Percentiles rank a stretch among this genome's conserved stretches.
These are phyloP conservation scores for Arthrobotrys sinensis DNA, from an alignment of 2,329 filamentous ascomycete genomes.

Conservation along the genomic window DNA sequence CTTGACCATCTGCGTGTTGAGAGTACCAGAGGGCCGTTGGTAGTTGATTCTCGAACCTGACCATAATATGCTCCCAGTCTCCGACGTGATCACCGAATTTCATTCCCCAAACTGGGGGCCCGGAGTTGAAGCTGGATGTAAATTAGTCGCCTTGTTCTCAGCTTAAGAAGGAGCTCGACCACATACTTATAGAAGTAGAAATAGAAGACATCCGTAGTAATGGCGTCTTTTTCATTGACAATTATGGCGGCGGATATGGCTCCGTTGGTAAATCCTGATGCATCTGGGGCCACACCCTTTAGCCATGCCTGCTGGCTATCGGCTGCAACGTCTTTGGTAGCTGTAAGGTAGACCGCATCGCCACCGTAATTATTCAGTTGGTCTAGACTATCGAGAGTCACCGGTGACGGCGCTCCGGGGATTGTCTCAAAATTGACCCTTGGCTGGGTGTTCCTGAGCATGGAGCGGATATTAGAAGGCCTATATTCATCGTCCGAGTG, in stretches of 20 bases:
- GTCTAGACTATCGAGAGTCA: constrained; percentile 71
- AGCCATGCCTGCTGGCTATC: constrained; percentile 69
- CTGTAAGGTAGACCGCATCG: constrained; percentile 70
- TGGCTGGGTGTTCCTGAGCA: constrained; percentile 70
- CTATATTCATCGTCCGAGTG: constrained; percentile 70
- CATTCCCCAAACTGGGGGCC: constrained; percentile 88
- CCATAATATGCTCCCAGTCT: constrained; percentile 79
- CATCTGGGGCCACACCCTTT: constrained; percentile 72
- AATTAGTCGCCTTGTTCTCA: constrained; percentile 66
- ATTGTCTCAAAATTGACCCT: constrained; percentile 69
- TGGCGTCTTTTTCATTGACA: constrained; percentile 72
- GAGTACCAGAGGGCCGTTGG: constrained; percentile 76
- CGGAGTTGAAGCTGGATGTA: constrained; percentile 97
- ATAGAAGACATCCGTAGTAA: constrained; percentile 72
- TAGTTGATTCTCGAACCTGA: constrained; percentile 74
- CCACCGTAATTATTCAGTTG: constrained; percentile 70
- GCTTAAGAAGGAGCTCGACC: neutral
- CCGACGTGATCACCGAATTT: constrained; percentile 78
- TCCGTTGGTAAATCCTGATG: constrained; percentile 70
- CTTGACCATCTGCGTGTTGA: constrained; percentile 76
- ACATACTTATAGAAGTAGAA: constrained; percentile 75
- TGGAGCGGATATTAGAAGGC: constrained; percentile 70
- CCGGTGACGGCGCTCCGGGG: constrained; percentile 66
- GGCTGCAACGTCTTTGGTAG: constrained; percentile 70
- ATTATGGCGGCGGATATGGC: constrained; percentile 73